Conservation (phyloP, 176 grass and related monocot genomes). For the Triticum dicoccoides region DNA sequence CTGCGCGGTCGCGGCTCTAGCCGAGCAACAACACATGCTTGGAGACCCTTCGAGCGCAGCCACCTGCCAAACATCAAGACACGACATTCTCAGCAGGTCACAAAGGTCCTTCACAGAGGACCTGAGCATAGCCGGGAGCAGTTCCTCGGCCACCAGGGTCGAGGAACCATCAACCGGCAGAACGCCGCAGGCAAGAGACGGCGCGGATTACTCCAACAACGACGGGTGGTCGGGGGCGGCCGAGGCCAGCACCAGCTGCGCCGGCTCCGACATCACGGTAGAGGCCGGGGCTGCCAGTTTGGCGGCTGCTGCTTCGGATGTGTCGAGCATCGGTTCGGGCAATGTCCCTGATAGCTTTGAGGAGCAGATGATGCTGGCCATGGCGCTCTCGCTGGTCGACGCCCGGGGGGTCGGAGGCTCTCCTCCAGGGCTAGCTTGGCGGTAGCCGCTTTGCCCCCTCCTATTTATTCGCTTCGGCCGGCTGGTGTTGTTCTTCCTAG, state of each 20-base stretch:
- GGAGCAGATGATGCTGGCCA: constrained; percentile 92
- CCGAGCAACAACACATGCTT: constrained; percentile 65
- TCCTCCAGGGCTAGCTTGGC: constrained; percentile 40
- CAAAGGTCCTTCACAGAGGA: constrained; percentile 31
- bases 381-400: constrained; percentile 79
- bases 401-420: constrained; percentile 41
- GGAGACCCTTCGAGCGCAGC: constrained; percentile 33
- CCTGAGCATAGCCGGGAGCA: constrained; percentile 16
- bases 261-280: constrained; percentile 41
- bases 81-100: constrained; percentile 30
- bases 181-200: constrained; percentile 33
- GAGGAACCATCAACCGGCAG: constrained; percentile 23
- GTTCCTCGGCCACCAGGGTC: constrained; percentile 24
- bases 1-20: constrained; percentile 73
- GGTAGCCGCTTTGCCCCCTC: constrained; percentile 7
- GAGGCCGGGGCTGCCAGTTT: constrained; percentile 32
- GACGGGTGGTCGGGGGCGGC: constrained; percentile 47
- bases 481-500: not conserved
- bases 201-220: constrained; percentile 51
- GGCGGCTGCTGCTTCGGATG: constrained; percentile 12
- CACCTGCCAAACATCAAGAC: constrained; percentile 2
- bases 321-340: constrained; percentile 19
- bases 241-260: constrained; percentile 44
- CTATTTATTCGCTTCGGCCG: constrained; percentile 14
- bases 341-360: constrained; percentile 80